Evolutionary conservation across 2,329 filamentous ascomycete species (phyloP).

Genomic region (Fusarium nodosum): DNA sequence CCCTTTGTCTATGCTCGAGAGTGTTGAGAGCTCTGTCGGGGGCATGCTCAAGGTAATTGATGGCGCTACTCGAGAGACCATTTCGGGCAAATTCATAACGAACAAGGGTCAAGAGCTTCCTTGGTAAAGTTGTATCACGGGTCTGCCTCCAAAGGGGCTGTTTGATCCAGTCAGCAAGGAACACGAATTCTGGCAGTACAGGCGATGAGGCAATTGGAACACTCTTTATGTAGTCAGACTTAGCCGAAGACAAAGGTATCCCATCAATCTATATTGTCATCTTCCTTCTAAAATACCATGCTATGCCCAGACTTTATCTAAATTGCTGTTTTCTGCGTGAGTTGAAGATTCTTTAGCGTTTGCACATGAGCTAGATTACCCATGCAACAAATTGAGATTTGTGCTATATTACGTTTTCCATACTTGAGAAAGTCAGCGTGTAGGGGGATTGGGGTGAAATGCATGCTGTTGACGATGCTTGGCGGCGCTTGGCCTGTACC

Average conservation of each 20-base stretch:
- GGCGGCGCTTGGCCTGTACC: no score
- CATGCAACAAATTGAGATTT: no score
- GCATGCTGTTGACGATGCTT: no score
- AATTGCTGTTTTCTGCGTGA: no score
- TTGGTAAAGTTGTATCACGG: slow-evolving; percentile 32
- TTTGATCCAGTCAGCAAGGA: not conserved
- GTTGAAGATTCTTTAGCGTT: not conserved
- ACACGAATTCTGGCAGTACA: not conserved
- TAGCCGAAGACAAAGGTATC: no score
- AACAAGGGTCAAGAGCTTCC: slow-evolving; percentile 51
- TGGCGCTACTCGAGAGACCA: slow-evolving; percentile 51
- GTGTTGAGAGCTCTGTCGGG: slow-evolving; percentile 52
- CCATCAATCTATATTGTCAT: not conserved
- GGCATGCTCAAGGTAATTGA: slow-evolving; percentile 56
- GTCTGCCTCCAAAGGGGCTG: not conserved
- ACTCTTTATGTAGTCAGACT: no score
- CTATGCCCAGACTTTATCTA: no score
- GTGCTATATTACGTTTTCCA: no score
- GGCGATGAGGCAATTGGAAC: no score
- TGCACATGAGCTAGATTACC: not conserved
- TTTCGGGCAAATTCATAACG: slow-evolving; percentile 54
- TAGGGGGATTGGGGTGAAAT: no score
- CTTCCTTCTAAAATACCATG: no score
- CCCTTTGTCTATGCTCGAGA: slow-evolving; percentile 44
- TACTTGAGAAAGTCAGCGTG: no score